Conservation (phyloP, 2,329 filamentous ascomycete genomes). For the Myriosclerotinia scirpicola region DNA sequence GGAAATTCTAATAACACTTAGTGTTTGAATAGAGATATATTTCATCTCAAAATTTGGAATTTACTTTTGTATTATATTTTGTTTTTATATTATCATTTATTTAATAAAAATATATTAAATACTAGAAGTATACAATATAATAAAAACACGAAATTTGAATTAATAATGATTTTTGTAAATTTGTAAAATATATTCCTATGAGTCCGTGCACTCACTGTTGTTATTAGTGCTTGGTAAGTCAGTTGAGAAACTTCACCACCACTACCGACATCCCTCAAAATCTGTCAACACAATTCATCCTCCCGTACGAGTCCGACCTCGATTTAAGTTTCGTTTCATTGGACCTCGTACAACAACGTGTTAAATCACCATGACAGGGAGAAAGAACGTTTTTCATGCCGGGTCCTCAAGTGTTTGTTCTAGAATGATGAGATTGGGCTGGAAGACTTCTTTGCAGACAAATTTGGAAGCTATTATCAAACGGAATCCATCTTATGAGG, state of each 20-base stretch:
- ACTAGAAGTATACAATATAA: no score
- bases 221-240: no score
- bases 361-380: constrained; percentile 1
- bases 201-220: no score
- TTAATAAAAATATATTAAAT: background rate
- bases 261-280: background rate
- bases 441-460: constrained; percentile 10
- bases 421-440: constrained; percentile 16
- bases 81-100: no score
- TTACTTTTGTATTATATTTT: background rate
- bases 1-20: background rate
- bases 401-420: background rate
- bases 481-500: background rate
- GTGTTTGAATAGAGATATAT: no score
- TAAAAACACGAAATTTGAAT: no score
- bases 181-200: no score
- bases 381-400: background rate
- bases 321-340: constrained; percentile 1
- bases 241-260: background rate
- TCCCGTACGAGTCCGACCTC: background rate
- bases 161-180: no score
- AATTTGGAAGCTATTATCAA: constrained; percentile 15
- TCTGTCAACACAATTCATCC: background rate
- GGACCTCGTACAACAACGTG: constrained; percentile 8
- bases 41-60: no score